Base-by-base conservation (phyloP, 1,139 yeast species). In the Yamadazyma friedrichii region DNA sequence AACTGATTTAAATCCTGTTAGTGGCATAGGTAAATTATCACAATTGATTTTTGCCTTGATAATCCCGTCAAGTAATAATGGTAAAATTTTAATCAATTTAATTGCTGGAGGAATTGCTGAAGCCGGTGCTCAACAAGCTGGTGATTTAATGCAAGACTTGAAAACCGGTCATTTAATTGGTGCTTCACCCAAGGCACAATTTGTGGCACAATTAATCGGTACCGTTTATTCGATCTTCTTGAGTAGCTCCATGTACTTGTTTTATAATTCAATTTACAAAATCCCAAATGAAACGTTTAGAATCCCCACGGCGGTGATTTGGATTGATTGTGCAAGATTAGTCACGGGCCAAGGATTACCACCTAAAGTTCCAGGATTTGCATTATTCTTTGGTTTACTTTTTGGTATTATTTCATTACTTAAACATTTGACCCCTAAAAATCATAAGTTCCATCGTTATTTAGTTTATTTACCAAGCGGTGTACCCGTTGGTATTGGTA, bases 91-190 rank as follows among this genome's bases (percentile, higher is more conserved):
- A 31, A 82, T 89, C 38, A 93, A 93, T 58, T 69, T 93, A 41
- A 84, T 93, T 2, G 96, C 98, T 3, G 98, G 98, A 12, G 98
- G 96, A 6, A 83, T 93, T 27, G 95, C 98, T 1, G 98, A 93
- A 64, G 98, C 98, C 1, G 98, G 98, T 6, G 97, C 98, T 2
- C 98, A 93, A 62, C 98, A 93, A 62, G 97, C 98, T 1, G 98
- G 98, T 12, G 98, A 93, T 64, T 70, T 93, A 56, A 88, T 91
- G 96, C 98, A 93, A 68, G 98, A 93, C 62, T 71, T 91, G 52
- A 93, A 93, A 59, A 91, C 98, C 0, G 98, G 98, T 0, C 95
- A 88, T 62, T 62, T 93, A 38, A 58, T 93, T 4, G 96, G 95
- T 9, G 98, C 98, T 0, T 85, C 96, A 0, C 97, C 97, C 16